These are phyloP conservation scores for Candida labiduridarum DNA, from an alignment of 1,139 yeast species.

Conservation along the genomic window DNA sequence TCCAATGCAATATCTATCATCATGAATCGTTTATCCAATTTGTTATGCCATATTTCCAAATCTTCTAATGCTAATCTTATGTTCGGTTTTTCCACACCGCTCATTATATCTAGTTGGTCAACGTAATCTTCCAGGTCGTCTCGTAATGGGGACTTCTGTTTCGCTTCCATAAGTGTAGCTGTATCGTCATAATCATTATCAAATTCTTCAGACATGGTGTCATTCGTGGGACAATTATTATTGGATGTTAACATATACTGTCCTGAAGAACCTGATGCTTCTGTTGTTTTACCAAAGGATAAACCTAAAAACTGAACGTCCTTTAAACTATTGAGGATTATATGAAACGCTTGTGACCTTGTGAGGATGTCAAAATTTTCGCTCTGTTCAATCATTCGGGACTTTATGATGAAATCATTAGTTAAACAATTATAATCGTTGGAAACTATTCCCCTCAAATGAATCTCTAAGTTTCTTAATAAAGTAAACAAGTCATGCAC, in stretches of 20 bases:
- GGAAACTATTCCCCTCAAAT: background rate
- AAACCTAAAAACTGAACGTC: constrained; percentile 10
- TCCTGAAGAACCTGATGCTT: background rate
- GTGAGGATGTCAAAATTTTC: constrained; percentile 2
- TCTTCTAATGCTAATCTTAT: constrained; percentile 4
- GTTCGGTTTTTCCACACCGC: background rate
- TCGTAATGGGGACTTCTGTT: background rate
- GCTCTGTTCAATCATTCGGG: constrained; percentile 8
- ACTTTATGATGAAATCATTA: constrained; percentile 9
- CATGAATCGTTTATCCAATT: constrained; percentile 7
- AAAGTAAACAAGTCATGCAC: constrained; percentile 8
- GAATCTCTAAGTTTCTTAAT: constrained; percentile 8
- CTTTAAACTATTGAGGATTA: constrained; percentile 7
- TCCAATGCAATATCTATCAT: constrained; percentile 10
- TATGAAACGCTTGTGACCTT: constrained; percentile 12
- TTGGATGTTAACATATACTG: background rate
- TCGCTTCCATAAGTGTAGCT: constrained; percentile 16
- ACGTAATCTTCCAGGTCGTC: background rate
- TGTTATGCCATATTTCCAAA: constrained; percentile 8
- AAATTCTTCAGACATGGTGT: constrained; percentile 4
- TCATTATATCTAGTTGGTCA: background rate
- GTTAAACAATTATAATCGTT: constrained; percentile 3
- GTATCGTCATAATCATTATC: constrained; percentile 16
- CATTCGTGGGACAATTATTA: background rate
- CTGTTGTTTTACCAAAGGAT: too few relatives aligned